These are phyloP conservation scores for Candida broadrunensis DNA, from an alignment of 805 yeast genomes.

Conservation along the genomic window DNA sequence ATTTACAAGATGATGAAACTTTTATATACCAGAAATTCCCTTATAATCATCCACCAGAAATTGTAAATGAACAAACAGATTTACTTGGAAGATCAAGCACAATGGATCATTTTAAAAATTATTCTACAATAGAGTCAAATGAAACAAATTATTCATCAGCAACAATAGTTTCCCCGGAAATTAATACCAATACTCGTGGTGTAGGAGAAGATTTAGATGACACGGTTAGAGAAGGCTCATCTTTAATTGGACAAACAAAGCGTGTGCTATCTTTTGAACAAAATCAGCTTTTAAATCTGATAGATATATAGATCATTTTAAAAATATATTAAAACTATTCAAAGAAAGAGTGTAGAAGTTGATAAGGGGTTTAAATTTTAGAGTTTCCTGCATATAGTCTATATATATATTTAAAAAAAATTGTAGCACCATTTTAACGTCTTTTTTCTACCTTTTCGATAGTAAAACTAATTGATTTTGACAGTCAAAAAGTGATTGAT, in stretches of 20 bases:
- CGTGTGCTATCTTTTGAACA: conserved; percentile 53
- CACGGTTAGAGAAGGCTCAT: not conserved
- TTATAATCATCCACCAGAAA: conserved; percentile 4
- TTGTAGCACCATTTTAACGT: too few relatives aligned
- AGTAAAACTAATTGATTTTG: too few relatives aligned
- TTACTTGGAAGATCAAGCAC: not conserved
- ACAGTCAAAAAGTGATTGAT: too few relatives aligned
- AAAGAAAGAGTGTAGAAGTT: too few relatives aligned
- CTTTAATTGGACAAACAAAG: conserved; percentile 5
- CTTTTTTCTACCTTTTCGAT: too few relatives aligned
- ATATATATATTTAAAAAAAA: too few relatives aligned
- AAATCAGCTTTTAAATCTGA: conserved; percentile 37
- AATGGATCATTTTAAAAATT: conserved; percentile 4
- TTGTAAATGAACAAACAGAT: conserved; percentile 4
- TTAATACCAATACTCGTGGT: conserved; percentile 3
- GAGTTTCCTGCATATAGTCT: too few relatives aligned
- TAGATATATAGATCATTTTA: not conserved
- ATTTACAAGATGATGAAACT: conserved; percentile 10
- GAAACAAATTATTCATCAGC: not conserved
- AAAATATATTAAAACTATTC: too few relatives aligned
- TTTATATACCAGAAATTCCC: conserved; percentile 13
- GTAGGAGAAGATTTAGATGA: not conserved
- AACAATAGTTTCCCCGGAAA: not conserved
- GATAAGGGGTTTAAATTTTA: too few relatives aligned
- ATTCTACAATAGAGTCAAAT: conserved; percentile 4